A percentile compares a stretch with the other conserved stretches of the same genome.
Evolutionary conservation across 306 rosid genomes (phyloP).

Genomic region (Glycyrrhiza uralensis): DNA sequence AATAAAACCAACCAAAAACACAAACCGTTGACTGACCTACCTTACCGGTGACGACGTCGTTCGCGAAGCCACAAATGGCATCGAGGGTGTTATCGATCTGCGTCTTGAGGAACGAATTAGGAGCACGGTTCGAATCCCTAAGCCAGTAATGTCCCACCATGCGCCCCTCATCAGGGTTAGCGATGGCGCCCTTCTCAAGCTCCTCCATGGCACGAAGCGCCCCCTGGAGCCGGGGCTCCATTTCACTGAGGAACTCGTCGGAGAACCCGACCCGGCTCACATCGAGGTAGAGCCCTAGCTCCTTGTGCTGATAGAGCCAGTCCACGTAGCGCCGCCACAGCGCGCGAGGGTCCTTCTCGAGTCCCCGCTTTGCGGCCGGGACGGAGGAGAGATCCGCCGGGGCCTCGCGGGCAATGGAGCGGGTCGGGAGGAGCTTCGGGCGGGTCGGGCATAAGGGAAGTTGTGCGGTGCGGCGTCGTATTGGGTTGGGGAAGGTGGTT

Average conservation of each 20-base stretch:
- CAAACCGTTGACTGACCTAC: conserved; percentile 64
- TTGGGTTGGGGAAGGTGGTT: background rate
- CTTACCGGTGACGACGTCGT: conserved; percentile 88
- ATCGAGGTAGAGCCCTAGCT: conserved; percentile 70
- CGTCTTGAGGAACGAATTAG: conserved; percentile 50
- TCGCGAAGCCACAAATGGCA: conserved; percentile 52
- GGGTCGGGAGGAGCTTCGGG: conserved; percentile 16
- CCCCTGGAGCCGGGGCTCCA: conserved; percentile 70
- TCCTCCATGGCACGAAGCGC: conserved; percentile 84
- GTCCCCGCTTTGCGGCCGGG: conserved; percentile 7
- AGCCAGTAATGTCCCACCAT: conserved; percentile 99
- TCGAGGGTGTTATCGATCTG: conserved; percentile 78
- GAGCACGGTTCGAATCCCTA: conserved; percentile 69
- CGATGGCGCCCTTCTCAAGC: conserved; percentile 85
- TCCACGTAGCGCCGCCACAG: conserved; percentile 81
- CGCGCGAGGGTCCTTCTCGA: conserved; percentile 72
- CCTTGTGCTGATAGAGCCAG: conserved; percentile 93
- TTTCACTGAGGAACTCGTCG: conserved; percentile 66
- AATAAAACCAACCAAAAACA: background rate
- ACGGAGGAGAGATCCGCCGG: conserved; percentile 31
- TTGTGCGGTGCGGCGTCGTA: background rate
- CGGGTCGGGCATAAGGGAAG: conserved; percentile 37
- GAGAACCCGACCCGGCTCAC: conserved; percentile 94
- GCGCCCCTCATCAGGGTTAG: conserved; percentile 94
- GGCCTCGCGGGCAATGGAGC: conserved; percentile 62